Evolutionary conservation across 1,139 yeast species (phyloP), one percentile per base, ranked within the genome.

Genomic region (Saccharomycopsis phalli): DNA sequence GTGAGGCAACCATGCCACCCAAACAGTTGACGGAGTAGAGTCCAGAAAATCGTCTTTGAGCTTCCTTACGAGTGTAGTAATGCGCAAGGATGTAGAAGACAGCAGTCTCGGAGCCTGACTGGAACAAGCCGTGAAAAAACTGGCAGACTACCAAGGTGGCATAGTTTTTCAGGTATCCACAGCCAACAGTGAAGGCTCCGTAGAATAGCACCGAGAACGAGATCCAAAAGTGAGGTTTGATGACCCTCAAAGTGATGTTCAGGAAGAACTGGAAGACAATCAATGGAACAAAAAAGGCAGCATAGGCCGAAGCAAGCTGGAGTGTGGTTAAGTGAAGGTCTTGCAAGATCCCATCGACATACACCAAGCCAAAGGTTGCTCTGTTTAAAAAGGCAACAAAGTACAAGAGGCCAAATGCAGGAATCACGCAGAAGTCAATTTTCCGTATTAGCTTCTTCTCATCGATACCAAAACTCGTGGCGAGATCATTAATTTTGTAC

Each of bases 281-380:
- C 53, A 81, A 80, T 4, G 87, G 86, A 14, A 79, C 79, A 51
- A 79, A 81, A 55, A 81, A 81, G 8, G 81, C 70, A 10, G 84
- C 33, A 55, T 81, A 81, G 4, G 40, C 34, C 8, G 20, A 20
- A 2, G 30, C 21, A 4, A 30, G 33, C 32, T 34, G 39, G 8
- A 31, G 14, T 5, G 26, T 26, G 2, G 60, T 18, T 10, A 40
- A 37, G 13, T 35, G 16, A 16, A 40, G 34, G 14, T 31, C 28
- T 10, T 13, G 34, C 13, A 34, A 7, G 23, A 41, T 35, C 14
- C 47, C 38, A 13, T 40, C 39, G 2, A 40, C 37, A 13, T 19
- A 36, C 3, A 36, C 29, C 8, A 37, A 35, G 2, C 44, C 47
- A 34, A 37, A 43, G 27, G 30, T 42, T 25, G 36, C 22, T 22